phyloP scores from a whole-genome alignment of 768 basidiomycete species.

The Lactarius indigo region DNA sequence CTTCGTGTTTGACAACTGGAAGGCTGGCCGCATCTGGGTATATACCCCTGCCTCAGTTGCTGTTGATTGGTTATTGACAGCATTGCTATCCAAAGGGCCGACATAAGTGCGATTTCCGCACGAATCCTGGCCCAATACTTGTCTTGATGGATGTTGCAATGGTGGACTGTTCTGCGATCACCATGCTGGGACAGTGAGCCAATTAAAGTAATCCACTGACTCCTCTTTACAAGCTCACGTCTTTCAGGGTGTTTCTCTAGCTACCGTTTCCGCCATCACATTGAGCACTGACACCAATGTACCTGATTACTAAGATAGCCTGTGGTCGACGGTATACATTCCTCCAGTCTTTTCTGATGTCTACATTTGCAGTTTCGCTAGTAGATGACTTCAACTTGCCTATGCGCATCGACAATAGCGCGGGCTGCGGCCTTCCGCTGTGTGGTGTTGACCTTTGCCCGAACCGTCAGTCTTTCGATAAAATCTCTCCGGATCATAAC shows the following conservation, averaged over 20 bases:
- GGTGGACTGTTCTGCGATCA: constrained; percentile 38
- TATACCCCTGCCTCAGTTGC: background rate
- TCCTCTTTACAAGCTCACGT: background rate
- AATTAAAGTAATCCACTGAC: background rate
- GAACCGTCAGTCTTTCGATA: constrained; percentile 27
- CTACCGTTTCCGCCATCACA: constrained; percentile 36
- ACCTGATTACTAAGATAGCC: constrained; percentile 35
- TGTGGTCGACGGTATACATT: background rate
- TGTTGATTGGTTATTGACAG: background rate
- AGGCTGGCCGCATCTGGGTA: constrained; percentile 39
- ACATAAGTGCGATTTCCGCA: constrained; percentile 38
- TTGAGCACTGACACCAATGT: constrained; percentile 27
- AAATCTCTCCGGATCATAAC: background rate
- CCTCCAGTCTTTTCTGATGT: constrained; percentile 3
- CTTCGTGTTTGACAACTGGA: constrained; percentile 40
- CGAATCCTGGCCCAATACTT: constrained; percentile 35
- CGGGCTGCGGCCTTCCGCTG: constrained; percentile 34
- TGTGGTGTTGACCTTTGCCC: constrained; percentile 40
- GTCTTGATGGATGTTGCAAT: constrained; percentile 39
- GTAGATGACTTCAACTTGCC: constrained; percentile 37
- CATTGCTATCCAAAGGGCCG: constrained; percentile 31
- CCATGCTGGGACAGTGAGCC: constrained; percentile 36
- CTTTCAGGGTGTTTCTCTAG: constrained; percentile 34
- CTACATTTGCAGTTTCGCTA: constrained; percentile 30
- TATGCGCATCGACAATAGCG: constrained; percentile 34